Evolutionary conservation across 176 grass and related monocot species (phyloP), one percentile per base, ranked within the genome.

Genomic region (Aegilops longissima): DNA sequence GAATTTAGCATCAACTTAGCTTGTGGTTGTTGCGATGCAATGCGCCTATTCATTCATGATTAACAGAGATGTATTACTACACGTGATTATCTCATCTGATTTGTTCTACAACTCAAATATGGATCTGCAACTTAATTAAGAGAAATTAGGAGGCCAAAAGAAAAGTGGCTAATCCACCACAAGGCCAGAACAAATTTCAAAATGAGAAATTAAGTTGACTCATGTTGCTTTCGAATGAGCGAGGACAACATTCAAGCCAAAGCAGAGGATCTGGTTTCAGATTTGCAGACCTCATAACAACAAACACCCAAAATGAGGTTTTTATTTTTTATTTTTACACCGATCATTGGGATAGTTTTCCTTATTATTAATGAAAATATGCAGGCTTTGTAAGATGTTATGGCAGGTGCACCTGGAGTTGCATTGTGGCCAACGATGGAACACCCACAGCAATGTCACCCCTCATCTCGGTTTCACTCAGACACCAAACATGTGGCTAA

Each of bases 401-500:
- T 33, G 13, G 10, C 45, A 54, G 51, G 8, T 77, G 4, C 74
- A 62, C 2, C 74, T 5, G 31, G 14, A 77, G 47, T 29, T 56
- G 73, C 73, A 54, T 76, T 54, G 47, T 76, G 45, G 9, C 25
- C 16, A 35, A 62, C 2, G 1, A 80, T 17, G 10, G 40, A 90
- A 51, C 36, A 74, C 21, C 12, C 39, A 66, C 70, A 54, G 16
- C 51, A 54, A 54, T 54, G 51, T 18, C 51, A 6, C 51, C 51
- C 68, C 47, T 77, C 72, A 9, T 34, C 24, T 65, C 29, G 2
- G 23, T 61, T 76, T 80, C 56, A 2, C 36, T 97, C 87, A 97
- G 86, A 91, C 80, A 91, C 73, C 84, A 88, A 85, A 97, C 80
- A 91, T 81, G 61, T 89, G 16, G 78, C 86, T 86, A 44, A 84